Conservation (phyloP, 164 flowering plant genomes). For the Liquidambar formosana region DNA sequence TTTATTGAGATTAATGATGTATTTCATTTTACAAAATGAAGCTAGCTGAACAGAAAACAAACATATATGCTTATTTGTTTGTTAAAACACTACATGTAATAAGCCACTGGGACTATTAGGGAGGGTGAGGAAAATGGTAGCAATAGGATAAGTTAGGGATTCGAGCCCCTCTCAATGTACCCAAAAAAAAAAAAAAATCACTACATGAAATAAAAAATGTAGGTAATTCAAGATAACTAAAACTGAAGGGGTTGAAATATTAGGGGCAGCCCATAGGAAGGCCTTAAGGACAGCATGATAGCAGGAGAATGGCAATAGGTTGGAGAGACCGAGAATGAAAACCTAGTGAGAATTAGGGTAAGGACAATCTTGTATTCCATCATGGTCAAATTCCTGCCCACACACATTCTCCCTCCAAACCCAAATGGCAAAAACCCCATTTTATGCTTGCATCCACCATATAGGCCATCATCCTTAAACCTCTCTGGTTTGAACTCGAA, state of each 20-base stretch:
- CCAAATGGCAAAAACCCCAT: conserved; percentile 94
- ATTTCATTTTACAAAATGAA: no score
- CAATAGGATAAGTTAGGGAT: no score
- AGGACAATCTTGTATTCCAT: conserved; percentile 86
- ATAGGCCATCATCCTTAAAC: conserved; percentile 48
- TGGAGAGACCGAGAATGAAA: conserved; percentile 70
- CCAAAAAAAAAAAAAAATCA: no score
- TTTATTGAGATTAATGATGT: no score
- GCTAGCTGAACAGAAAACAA: no score
- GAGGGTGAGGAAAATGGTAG: no score
- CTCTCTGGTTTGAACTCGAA: conserved; percentile 81
- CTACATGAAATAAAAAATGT: no score
- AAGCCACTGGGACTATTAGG: no score
- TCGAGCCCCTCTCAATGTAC: no score
- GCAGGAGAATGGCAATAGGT: conserved; percentile 66
- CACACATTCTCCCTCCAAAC: conserved; percentile 89
- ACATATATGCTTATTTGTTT: no score
- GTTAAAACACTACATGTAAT: no score
- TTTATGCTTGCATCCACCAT: conserved; percentile 81
- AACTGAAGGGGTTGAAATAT: conserved; percentile 42
- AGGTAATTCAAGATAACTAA: neutral
- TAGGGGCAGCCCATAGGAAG: conserved; percentile 62
- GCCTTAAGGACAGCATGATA: conserved; percentile 67
- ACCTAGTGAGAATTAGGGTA: conserved; percentile 53
- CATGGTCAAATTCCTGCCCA: conserved; percentile 61